Evolutionary conservation across 139 green algal species (phyloP), one percentile per base, ranked within the genome.

Genomic region (Chlorella sp.): DNA sequence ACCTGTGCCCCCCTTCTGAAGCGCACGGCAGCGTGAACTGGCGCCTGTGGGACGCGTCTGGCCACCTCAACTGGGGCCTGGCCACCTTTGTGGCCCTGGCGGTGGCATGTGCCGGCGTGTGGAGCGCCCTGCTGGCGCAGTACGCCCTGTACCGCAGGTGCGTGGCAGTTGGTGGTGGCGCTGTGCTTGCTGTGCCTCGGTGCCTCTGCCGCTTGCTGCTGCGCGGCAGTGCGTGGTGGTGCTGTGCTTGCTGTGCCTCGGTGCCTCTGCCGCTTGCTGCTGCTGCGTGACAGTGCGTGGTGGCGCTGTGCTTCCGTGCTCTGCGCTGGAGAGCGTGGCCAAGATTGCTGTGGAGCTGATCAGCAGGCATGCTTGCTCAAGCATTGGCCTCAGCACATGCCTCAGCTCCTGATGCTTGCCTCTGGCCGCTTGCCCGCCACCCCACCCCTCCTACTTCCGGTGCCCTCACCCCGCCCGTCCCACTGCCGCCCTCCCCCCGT

Each of bases 11-110:
- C 5, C 28, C 1, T 17, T 41, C 11, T 76, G 68, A 60, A 62
- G 43, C 54, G 32, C 32, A 5, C 40, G 2, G 19, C 20, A 38
- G 46, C 74, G n/a, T 87, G 40, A 77, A 82, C 67, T 88, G 78
- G 84, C 30, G 24, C 1, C 56, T 88, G 46, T 73, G 46, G 11
- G 22, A 60, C 46, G 26, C 38, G 0, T 77, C 84, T 30, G 76
- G 76, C 58, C 70, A 14, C 76, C 48, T 88, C 14, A 88, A 88
- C 72, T 73, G 69, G 56, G 65, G 84, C 32, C 58, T 88, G 54
- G 46, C 80, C 20, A 44, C 69, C 32, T 88, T 88, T 41, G 43
- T 83, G 34, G 64, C n/a, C n/a, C 84, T 88, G 56, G 54, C 56
- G 8, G 62, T 32, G 36, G 84, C 76, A 2, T 88, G 84, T 43